phyloP scores from a whole-genome alignment of 2,329 filamentous ascomycete genomes.

The Diaporthe capsici region DNA sequence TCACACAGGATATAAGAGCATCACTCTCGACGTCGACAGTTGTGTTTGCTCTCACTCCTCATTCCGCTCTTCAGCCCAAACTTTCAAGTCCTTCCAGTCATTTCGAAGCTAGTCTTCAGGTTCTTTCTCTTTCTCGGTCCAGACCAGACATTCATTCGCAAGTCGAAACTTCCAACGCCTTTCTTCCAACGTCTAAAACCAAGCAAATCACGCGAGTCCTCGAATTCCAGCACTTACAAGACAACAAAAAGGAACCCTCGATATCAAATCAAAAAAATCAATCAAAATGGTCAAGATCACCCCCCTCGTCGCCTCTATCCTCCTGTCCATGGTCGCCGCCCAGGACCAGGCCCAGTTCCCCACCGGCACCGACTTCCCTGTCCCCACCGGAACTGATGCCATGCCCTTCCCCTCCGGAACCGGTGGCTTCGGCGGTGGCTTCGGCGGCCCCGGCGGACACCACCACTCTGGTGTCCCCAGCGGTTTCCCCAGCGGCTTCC shows the following conservation, averaged over 20 bases:
- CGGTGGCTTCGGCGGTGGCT: constrained; percentile 16
- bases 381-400: constrained; percentile 36
- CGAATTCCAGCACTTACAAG: neutral
- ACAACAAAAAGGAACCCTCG: neutral
- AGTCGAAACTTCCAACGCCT: constrained; percentile 38
- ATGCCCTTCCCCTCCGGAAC: neutral
- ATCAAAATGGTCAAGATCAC: constrained; percentile 43
- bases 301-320: constrained; percentile 39
- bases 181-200: constrained; percentile 22
- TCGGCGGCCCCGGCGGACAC: neutral
- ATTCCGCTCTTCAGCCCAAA: constrained; percentile 38
- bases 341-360: constrained; percentile 26
- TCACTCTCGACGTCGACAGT: neutral
- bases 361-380: constrained; percentile 22
- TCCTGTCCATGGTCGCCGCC: constrained; percentile 39
- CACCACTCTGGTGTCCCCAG: constrained; percentile 25
- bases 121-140: constrained; percentile 38
- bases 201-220: neutral
- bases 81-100: constrained; percentile 39
- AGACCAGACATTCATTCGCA: constrained; percentile 41
- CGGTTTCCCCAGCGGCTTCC: constrained; percentile 26
- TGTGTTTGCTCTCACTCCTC: constrained; percentile 20
- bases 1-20: constrained; percentile 33
- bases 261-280: constrained; percentile 29
- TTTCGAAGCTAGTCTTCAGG: constrained; percentile 42